A percentile compares a stretch with the other conserved stretches of the same genome.
Evolutionary conservation across 1,284 basidiomycete genomes (phyloP).

Genomic region (Leccinum pachyderme): DNA sequence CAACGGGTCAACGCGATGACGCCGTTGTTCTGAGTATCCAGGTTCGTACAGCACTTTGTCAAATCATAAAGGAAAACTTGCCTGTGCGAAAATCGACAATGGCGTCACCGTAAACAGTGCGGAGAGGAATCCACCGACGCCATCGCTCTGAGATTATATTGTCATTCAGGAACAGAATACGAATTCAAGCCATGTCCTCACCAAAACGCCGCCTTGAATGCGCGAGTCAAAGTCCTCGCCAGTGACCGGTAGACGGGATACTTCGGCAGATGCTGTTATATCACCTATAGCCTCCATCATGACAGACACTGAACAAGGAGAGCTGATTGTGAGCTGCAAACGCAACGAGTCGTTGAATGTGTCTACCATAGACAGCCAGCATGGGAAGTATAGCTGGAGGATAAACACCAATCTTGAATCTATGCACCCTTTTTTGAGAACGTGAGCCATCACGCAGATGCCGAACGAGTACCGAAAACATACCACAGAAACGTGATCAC

Average conservation of each 20-base stretch:
- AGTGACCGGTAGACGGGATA: conserved; percentile 66
- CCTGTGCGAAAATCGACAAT: conserved; percentile 77
- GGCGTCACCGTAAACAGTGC: conserved; percentile 82
- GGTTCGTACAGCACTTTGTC: neutral
- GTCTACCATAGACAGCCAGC: conserved; percentile 73
- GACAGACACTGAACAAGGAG: conserved; percentile 50
- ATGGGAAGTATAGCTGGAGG: conserved; percentile 81
- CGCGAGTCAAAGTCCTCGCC: conserved; percentile 75
- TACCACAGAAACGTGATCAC: conserved; percentile 78
- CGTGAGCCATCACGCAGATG: neutral
- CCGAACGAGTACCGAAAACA: neutral
- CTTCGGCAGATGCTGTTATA: conserved; percentile 82
- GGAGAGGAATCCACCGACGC: conserved; percentile 70
- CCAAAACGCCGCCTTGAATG: conserved; percentile 83
- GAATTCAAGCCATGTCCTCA: conserved; percentile 33
- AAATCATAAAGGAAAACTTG: conserved; percentile 12
- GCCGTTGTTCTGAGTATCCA: conserved; percentile 65
- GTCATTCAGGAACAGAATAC: neutral
- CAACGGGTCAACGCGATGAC: conserved; percentile 79
- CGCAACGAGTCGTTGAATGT: neutral
- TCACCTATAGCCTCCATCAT: conserved; percentile 88
- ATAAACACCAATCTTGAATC: conserved; percentile 78
- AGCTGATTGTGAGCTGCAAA: neutral
- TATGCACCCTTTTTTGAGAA: conserved; percentile 59
- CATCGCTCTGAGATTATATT: conserved; percentile 55